These are phyloP conservation scores for Ophiostoma novo-ulmi DNA, from an alignment of 2,329 filamentous ascomycete genomes.

Conservation along the genomic window DNA sequence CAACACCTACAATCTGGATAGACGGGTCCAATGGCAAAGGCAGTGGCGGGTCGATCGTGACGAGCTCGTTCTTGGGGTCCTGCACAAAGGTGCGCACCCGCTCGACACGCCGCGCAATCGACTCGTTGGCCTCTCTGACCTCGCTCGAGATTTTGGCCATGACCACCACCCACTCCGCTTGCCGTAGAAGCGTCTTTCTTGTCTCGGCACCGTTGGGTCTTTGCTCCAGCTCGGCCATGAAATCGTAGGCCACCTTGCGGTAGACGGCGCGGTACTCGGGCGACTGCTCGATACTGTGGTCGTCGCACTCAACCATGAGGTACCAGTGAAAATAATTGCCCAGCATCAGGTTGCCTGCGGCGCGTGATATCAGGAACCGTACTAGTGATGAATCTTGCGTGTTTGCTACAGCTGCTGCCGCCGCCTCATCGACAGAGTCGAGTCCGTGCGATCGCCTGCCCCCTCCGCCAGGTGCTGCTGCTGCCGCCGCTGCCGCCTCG, in stretches of 20 bases:
- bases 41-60: conserved; percentile 76
- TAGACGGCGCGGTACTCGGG: conserved; percentile 75
- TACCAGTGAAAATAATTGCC: conserved; percentile 99
- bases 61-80: conserved; percentile 85
- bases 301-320: conserved; percentile 94
- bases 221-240: conserved; percentile 81
- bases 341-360: conserved; percentile 79
- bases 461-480: neutral
- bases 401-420: conserved; percentile 48
- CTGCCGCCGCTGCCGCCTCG: neutral
- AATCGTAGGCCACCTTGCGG: conserved; percentile 89
- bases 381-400: conserved; percentile 77
- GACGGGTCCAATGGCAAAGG: conserved; percentile 84
- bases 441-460: neutral
- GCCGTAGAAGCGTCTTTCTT: conserved; percentile 71
- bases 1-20: conserved; percentile 70
- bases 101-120: conserved; percentile 74
- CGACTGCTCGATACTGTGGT: conserved; percentile 69
- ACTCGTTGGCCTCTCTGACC: conserved; percentile 73
- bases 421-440: neutral
- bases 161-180: conserved; percentile 84
- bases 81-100: conserved; percentile 76
- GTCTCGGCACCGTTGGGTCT: conserved; percentile 64
- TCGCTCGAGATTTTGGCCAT: conserved; percentile 86
- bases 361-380: conserved; percentile 80